These are phyloP conservation scores for Cladophialophora bantiana DNA, from an alignment of 2,329 filamentous ascomycete genomes.

Conservation along the genomic window DNA sequence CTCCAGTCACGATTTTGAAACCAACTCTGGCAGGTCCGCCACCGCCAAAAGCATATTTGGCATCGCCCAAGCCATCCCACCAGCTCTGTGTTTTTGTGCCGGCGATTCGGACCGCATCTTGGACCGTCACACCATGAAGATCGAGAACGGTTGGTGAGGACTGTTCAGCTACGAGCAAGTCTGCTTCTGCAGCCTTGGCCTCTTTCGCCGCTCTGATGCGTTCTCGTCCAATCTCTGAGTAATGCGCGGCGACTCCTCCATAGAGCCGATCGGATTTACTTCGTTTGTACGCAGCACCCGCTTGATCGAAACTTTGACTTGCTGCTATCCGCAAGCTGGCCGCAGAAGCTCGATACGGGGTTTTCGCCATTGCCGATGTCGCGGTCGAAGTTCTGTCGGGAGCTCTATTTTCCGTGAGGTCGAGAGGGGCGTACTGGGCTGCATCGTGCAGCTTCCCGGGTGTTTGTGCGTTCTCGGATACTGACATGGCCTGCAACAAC, in stretches of 20 bases:
- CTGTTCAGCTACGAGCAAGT: slow-evolving; percentile 71
- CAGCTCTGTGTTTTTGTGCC: slow-evolving; percentile 70
- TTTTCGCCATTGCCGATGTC: slow-evolving; percentile 6
- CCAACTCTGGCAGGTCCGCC: slow-evolving; percentile 58
- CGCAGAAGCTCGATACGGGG: slow-evolving; percentile 48
- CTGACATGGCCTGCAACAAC: slow-evolving; percentile 62
- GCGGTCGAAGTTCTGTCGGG: slow-evolving; percentile 35
- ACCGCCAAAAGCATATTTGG: slow-evolving; percentile 58
- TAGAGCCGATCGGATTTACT: slow-evolving; percentile 75
- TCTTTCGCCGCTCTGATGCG: slow-evolving; percentile 64
- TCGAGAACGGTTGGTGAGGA: slow-evolving; percentile 71
- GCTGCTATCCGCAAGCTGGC: slow-evolving; percentile 56
- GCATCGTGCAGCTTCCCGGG: slow-evolving; percentile 41
- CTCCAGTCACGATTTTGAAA: slow-evolving; percentile 80
- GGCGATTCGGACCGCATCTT: slow-evolving; percentile 81
- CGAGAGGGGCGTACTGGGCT: slow-evolving; percentile 54
- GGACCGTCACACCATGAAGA: slow-evolving; percentile 81
- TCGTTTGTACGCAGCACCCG: slow-evolving; percentile 64
- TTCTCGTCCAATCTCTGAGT: slow-evolving; percentile 73
- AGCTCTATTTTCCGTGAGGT: slow-evolving; percentile 38
- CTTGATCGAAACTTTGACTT: slow-evolving; percentile 62
- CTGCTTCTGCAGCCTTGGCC: slow-evolving; percentile 71
- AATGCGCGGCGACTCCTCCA: slow-evolving; percentile 77
- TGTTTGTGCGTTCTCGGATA: slow-evolving; percentile 42
- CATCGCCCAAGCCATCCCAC: slow-evolving; percentile 78